These are phyloP conservation scores for Gentiana macrophylla DNA, from an alignment of 257 asterid genomes.

Conservation along the genomic window DNA sequence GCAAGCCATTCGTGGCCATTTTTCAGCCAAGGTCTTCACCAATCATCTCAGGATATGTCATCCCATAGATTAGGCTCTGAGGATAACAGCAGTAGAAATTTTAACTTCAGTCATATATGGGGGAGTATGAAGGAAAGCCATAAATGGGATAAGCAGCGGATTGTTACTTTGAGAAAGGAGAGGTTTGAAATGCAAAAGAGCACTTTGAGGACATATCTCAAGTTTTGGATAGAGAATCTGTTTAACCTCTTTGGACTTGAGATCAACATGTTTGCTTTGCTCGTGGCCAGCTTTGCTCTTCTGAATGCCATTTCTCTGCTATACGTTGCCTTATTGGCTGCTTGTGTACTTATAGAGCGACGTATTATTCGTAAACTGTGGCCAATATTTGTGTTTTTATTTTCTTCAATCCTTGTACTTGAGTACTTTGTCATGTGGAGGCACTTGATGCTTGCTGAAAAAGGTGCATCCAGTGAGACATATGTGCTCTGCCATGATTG, in stretches of 20 bases:
- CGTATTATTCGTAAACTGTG: constrained; percentile 68
- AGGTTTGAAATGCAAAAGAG: constrained; percentile 85
- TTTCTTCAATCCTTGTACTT: constrained; percentile 67
- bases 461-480: constrained; percentile 22
- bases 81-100: constrained; percentile 31
- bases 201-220: constrained; percentile 73
- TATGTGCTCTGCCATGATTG: constrained; percentile 73
- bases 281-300: constrained; percentile 89
- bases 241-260: constrained; percentile 96
- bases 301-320: constrained; percentile 74
- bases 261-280: constrained; percentile 81
- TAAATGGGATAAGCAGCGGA: constrained; percentile 72
- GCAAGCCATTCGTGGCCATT: constrained; percentile 51
- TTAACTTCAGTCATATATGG: constrained; percentile 61
- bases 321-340: constrained; percentile 70
- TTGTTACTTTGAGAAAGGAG: constrained; percentile 68
- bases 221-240: constrained; percentile 95
- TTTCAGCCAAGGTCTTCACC: constrained; percentile 26
- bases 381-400: constrained; percentile 66
- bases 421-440: constrained; percentile 89
- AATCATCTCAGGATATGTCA: constrained; percentile 32
- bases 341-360: constrained; percentile 75
- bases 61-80: constrained; percentile 23
- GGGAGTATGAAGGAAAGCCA: constrained; percentile 83
- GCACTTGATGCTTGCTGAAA: constrained; percentile 38